Base-by-base conservation (phyloP, 352 stramenopile genomes). In the Pythium aquatile region DNA sequence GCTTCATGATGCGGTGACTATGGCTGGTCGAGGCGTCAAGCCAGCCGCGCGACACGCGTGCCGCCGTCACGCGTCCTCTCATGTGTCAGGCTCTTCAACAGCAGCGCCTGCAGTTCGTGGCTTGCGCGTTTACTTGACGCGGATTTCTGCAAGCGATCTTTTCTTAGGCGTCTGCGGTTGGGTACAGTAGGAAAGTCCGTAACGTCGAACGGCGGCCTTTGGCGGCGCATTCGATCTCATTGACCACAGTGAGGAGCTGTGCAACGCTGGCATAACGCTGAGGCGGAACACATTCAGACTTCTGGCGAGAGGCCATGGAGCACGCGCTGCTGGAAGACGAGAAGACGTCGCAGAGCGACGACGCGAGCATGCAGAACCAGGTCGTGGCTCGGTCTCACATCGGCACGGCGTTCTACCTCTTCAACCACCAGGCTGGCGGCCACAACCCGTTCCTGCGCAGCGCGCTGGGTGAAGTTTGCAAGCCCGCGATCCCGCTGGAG, bases 401-500 rank as follows among this genome's bases (percentile, higher is more conserved):
- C n/a, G 84, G 84, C 42, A 88, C 80, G 14, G 79, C 72, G 26
- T 87, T 91, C 61, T 90, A 90, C 51, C 76, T 93, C 4, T 93
- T 88, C 74, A 89, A 77, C 63, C 84, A 91, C 64, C 84, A 93
- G 79, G 84, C 84, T 14, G 84, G 84, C 49, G 84, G 84, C 10
- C 84, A 93, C 69, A 93, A 87, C 48, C 76, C 84, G 0, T 87
- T 91, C 47, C 59, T 93, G 29, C 78, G 81, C 52, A 90, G 73
- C 51, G 76, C 76, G 2, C 48, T 68, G 1, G 84, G 81, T n/a
- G 78, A 89, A 10, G 82, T 93, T 30, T 93, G 82, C 75, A 93
- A 93, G 37, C 82, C 84, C 2, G 82, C 78, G 16, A 87, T 93
- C 32, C 74, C 78, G 9, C 67, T 90, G 3, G 84, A 93, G 66